Evolutionary conservation across 1,284 basidiomycete genomes (phyloP), one percentile per base, ranked within the genome.

Genomic region (Inonotus hispidus): DNA sequence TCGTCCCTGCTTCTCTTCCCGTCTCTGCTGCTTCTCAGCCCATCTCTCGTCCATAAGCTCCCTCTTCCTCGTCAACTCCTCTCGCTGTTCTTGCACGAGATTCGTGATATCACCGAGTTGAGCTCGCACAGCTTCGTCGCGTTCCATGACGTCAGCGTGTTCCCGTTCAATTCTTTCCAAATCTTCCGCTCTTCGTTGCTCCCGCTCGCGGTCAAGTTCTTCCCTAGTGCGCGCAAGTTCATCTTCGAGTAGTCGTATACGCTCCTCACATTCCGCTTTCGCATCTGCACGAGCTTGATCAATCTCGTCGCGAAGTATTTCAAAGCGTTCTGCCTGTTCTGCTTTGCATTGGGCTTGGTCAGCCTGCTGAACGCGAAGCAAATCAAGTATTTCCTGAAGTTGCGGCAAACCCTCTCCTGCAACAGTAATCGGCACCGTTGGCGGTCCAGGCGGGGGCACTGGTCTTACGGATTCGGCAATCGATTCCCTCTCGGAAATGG

Each of bases 81-180:
- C 80, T 0, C 80, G 76, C 63, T 88, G 85, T 60, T 83, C 81
- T 63, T 85, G 82, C 8, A 89, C 77, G 39, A 90, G 70, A 63
- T 84, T 84, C 1, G 87, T 85, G 66, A 90, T 81, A 63, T 90
- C 87, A 2, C 70, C 72, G 23, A 90, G 71, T 65, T 90, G 89
- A 47, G 71, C 75, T 25, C 82, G 77, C 53, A 87, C 71, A 8
- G 74, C 77, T 11, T 85, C 81, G 65, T 85, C 82, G 10, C 84
- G 79, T 60, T 88, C 84, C 35, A 75, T 68, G 37, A 77, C 74
- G 58, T 85, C 85, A 58, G 74, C 73, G 16, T 80, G 74, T 64
- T 87, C 83, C 29, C 75, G 76, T 66, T 87, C 85, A 49, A 81
- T 76, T 37, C 79, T 75, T 65, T 87, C 86, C 0, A 82, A 75